Percentiles rank a stretch among this genome's conserved stretches.
phyloP scores from a whole-genome alignment of 2,329 filamentous ascomycete species.

The Simplicillium aogashimaense region DNA sequence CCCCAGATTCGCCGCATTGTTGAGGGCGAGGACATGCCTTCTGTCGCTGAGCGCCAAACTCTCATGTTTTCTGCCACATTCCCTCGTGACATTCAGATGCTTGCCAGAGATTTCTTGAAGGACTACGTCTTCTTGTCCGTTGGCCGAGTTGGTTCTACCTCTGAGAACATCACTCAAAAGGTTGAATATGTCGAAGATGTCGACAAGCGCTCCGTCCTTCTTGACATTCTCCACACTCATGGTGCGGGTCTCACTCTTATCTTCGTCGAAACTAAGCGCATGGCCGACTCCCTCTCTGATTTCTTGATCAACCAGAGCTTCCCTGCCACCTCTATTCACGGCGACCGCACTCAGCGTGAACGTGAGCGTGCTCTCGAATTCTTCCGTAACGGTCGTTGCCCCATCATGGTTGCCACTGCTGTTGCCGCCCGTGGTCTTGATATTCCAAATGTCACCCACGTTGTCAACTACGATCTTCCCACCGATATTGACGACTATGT shows the following conservation, averaged over 20 bases:
- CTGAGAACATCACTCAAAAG: conserved; percentile 99
- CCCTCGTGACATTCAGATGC: conserved; percentile 98
- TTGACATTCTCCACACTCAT: conserved; percentile 95
- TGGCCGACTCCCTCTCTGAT: conserved; percentile 95
- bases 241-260: conserved; percentile 84
- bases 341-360: conserved; percentile 96
- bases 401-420: conserved; percentile 92
- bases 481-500: conserved; percentile 99
- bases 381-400: conserved; percentile 93
- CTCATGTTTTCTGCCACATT: conserved; percentile 99
- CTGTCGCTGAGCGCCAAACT: conserved; percentile 75
- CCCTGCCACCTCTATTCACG: conserved; percentile 96
- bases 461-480: conserved; percentile 98
- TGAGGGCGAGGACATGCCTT: conserved; percentile 95
- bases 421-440: conserved; percentile 87
- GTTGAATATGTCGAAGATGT: conserved; percentile 94
- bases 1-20: conserved; percentile 98
- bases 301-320: conserved; percentile 98
- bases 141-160: conserved; percentile 95
- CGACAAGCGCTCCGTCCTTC: conserved; percentile 95
- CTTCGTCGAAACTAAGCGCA: conserved; percentile 99
- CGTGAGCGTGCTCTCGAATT: conserved; percentile 96
- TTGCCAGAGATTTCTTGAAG: conserved; percentile 96
- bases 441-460: conserved; percentile 93
- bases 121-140: conserved; percentile 99